Conservation (phyloP, 1,139 yeast genomes). For the Candida glucosophila region DNA sequence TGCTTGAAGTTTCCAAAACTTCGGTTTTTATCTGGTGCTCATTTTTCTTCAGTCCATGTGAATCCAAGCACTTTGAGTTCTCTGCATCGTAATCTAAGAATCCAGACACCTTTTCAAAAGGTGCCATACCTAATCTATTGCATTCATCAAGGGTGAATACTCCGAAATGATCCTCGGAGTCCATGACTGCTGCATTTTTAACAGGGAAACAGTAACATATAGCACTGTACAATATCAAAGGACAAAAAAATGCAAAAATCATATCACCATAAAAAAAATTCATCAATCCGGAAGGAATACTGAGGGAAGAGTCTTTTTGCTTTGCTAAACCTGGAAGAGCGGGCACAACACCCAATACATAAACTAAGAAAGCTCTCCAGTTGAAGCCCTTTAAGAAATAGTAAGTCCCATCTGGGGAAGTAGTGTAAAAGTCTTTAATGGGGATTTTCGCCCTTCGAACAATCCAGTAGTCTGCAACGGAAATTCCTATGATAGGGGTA, state of each 20-base stretch:
- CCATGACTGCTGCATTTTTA: constrained; percentile 20
- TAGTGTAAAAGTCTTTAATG: not conserved
- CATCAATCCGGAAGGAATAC: constrained; percentile 1
- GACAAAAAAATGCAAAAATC: constrained; percentile 29
- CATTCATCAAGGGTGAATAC: constrained; percentile 20
- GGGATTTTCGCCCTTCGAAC: constrained; percentile 1
- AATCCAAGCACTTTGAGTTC: too few relatives aligned
- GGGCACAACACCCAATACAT: not conserved
- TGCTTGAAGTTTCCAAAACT: too few relatives aligned
- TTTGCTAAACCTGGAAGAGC: constrained; percentile 1
- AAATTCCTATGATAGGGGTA: constrained; percentile 1
- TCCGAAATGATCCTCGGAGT: constrained; percentile 27
- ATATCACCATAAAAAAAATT: constrained; percentile 1
- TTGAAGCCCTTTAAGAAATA: constrained; percentile 1
- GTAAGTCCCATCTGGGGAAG: not conserved
- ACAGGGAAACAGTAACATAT: constrained; percentile 27
- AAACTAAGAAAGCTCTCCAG: not conserved
- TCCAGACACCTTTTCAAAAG: too few relatives aligned
- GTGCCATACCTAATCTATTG: constrained; percentile 2
- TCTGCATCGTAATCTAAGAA: too few relatives aligned
- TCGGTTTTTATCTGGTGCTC: too few relatives aligned
- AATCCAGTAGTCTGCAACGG: constrained; percentile 1
- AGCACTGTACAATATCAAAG: constrained; percentile 27
- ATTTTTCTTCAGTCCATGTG: too few relatives aligned
- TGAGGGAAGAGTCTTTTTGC: too few relatives aligned